These are phyloP conservation scores for Beauveria sp. DNA, from an alignment of 2,329 filamentous ascomycete species.

Conservation along the genomic window DNA sequence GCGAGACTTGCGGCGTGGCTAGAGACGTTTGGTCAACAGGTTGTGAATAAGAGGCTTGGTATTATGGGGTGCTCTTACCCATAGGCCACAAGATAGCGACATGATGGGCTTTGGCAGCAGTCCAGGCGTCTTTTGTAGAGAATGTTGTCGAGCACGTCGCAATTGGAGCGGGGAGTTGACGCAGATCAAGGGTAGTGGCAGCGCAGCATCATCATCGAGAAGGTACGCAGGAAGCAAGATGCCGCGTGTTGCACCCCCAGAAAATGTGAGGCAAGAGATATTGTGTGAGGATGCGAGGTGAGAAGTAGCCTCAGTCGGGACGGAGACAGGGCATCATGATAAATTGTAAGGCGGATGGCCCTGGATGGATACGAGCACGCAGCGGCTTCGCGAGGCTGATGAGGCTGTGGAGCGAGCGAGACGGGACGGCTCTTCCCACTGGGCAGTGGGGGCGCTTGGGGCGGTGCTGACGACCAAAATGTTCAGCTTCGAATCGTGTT, in stretches of 20 bases:
- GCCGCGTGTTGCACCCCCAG: background rate
- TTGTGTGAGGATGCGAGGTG: background rate
- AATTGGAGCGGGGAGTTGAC: background rate
- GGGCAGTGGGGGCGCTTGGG: background rate
- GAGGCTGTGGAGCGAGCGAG: slow-evolving; percentile 5
- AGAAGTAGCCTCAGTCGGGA: background rate
- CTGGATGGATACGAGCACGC: background rate
- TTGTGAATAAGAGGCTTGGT: background rate
- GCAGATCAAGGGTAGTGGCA: background rate
- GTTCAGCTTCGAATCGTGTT: slow-evolving; percentile 4
- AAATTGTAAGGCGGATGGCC: background rate
- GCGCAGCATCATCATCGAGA: background rate
- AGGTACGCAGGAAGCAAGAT: background rate
- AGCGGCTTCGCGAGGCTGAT: slow-evolving; percentile 3
- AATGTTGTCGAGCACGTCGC: background rate
- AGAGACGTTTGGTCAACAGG: background rate
- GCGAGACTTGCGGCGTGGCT: slow-evolving; percentile 1
- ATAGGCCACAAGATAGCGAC: slow-evolving; percentile 8
- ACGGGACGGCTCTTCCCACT: slow-evolving; percentile 10
- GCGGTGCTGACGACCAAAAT: background rate
- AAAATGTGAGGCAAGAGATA: background rate
- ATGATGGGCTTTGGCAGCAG: background rate
- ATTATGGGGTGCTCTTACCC: background rate
- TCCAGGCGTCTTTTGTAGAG: background rate
- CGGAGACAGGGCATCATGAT: background rate